Evolutionary conservation across 2,329 filamentous ascomycete genomes (phyloP), one percentile per base, ranked within the genome.

Genomic region (Macrophomina pseudophaseolina): DNA sequence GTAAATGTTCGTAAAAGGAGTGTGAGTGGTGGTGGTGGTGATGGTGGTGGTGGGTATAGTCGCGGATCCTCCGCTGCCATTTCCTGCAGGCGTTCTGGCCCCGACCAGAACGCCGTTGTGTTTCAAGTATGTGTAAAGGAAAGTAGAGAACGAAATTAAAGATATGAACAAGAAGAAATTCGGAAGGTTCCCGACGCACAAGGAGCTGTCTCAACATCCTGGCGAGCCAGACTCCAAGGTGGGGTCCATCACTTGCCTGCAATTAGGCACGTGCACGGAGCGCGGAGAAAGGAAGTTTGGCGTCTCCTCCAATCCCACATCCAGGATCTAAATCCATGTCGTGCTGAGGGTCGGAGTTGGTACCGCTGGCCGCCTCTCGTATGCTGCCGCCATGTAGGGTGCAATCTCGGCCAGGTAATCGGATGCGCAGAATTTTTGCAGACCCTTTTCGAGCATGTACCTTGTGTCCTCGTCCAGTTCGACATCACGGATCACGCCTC

Each of bases 371-470:
- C 52, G 56, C 28, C 23, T 54, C 32, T 49, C 32, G 58, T 63
- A 66, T 23, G 48, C 42, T 30, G 5, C 32, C 5, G 56, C 56
- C 28, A 74, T 76, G 6, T 97, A 80, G 66, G 86, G 87, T 70
- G 91, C 86, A 66, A 98, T 91, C 75, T 97, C 94, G 52, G 83
- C 82, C 68, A 96, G 81, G 80, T 99, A 99, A 73, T 97, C 94
- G 59, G 92, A 88, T 9, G 92, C 91, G 52, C 85, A 86, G 77
- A 93, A 91, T 72, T 90, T 91, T 73, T 84, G 85, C 5, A 97
- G 85, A 2, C 92, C 92, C 69, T 87, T 88, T 30, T 85, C 83
- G 67, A 85, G 79, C 75, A 98, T 87, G 67, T 90, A 87, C 70
- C 87, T 83, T 73, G 92, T 86, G 77, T 96, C 93, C 65, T 92